Percentiles rank a stretch among this genome's conserved stretches.
Conservation (phyloP, 2,329 filamentous ascomycete species). For the Mycosphaerella arachidis region DNA sequence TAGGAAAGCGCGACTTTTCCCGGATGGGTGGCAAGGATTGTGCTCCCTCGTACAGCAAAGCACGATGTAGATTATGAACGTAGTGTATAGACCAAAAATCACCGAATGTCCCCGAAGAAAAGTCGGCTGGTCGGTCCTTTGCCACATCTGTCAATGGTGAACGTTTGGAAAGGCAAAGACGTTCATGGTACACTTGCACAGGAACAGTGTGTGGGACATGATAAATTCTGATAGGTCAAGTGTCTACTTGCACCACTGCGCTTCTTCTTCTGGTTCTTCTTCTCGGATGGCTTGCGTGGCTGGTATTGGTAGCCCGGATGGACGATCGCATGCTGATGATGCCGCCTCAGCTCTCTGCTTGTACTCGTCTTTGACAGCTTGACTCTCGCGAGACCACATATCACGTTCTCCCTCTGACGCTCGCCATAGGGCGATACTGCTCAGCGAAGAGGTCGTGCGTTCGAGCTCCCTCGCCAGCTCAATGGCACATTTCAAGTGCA, state of each 20-base stretch:
- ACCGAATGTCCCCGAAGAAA: neutral
- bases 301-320: constrained; percentile 23
- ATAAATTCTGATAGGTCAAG: no score
- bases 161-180: no score
- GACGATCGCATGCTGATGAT: constrained; percentile 8
- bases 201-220: no score
- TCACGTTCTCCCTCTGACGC: constrained; percentile 10
- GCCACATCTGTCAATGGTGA: no score
- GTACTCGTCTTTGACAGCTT: constrained; percentile 13
- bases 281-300: constrained; percentile 35
- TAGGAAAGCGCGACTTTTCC: neutral
- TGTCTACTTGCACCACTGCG: constrained; percentile 23
- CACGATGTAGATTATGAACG: neutral
- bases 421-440: constrained; percentile 3
- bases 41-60: neutral
- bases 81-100: constrained; percentile 3
- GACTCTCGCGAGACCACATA: constrained; percentile 4
- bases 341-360: constrained; percentile 9
- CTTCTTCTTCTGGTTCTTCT: constrained; percentile 46
- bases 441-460: constrained; percentile 3
- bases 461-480: neutral
- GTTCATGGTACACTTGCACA: no score
- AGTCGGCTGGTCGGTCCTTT: no score
- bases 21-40: neutral
- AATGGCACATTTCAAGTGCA: neutral